Evolutionary conservation across 2,329 filamentous ascomycete genomes (phyloP), one percentile per base, ranked within the genome.

Genomic region (Cyphellophora attinorum): DNA sequence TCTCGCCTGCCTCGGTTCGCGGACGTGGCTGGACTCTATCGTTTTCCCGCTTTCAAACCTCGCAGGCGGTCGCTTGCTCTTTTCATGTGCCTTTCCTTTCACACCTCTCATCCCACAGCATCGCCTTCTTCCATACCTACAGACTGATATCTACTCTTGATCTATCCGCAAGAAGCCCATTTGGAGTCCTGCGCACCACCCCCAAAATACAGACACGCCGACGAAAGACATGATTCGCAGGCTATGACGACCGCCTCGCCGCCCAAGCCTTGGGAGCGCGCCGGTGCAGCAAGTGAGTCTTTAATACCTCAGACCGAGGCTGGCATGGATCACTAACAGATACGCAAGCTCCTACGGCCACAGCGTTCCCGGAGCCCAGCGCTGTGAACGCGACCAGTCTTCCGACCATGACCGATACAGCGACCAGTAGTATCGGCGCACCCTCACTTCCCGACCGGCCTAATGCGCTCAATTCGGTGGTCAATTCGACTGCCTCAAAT

Each of bases 231-330:
- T 25, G 21, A 25, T 8, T 8, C 8, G 21, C n/a, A 8, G 21
- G 28, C 49, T 45, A 76, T 76, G 71, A 70, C 72, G 52, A 64
- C 70, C 47, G 65, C 67, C 46, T 95, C 89, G 60, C 91, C 91
- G 55, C 91, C 91, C 37, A 98, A 98, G 65, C 91, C 91, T 30
- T 98, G 91, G 91, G 91, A 98, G 65, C 76, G 81, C 59, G 73
- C 79, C 47, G 81, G 80, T 35, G 28, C 13, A 21, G 30, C 25
- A 39, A 30, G 23, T 16, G 12, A 8, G 21, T 8, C 21, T 8
- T 8, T 8, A 8, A 8, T n/a, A 25, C n/a, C 21, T n/a, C n/a
- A 8, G n/a, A 25, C 21, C 21, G 21, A 25, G 21, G 21, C 21
- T 25, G 8, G 21, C 21, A 8, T n/a, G n/a, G n/a, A n/a, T 8